Conservation (phyloP, 495 filamentous ascomycete species). For the Apiosordaria backusii region DNA sequence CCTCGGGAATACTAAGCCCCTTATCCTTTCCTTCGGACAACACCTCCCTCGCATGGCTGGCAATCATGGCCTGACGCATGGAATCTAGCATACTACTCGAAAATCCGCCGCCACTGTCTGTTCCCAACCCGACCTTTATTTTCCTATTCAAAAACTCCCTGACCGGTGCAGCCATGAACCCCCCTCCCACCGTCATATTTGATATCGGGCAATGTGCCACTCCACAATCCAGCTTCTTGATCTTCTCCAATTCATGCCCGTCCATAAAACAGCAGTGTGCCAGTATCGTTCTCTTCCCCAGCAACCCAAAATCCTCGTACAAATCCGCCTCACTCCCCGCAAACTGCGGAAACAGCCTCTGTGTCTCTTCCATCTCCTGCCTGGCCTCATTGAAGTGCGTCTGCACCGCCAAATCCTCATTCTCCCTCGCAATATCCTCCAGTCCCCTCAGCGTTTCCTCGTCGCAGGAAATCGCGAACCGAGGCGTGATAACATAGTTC, state of each 20-base stretch:
- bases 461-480: conserved; percentile 61
- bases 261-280: conserved; percentile 60
- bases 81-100: conserved; percentile 56
- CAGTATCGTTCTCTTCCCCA: conserved; percentile 55
- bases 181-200: conserved; percentile 59
- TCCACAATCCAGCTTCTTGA: conserved; percentile 50
- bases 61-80: conserved; percentile 59
- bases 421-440: conserved; percentile 46
- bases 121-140: conserved; percentile 64
- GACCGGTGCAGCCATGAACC: conserved; percentile 59
- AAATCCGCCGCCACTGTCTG: conserved; percentile 65
- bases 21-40: conserved; percentile 46
- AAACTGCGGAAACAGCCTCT: conserved; percentile 51
- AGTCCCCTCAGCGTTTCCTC: conserved; percentile 50
- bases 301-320: conserved; percentile 51
- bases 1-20: conserved; percentile 49
- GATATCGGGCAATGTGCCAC: conserved; percentile 62
- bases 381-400: conserved; percentile 62
- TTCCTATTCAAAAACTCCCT: conserved; percentile 53
- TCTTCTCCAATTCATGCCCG: conserved; percentile 49
- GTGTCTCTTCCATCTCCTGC: conserved; percentile 53
- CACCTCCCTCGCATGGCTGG: conserved; percentile 53
- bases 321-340: conserved; percentile 50
- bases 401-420: conserved; percentile 57
- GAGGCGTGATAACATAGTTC: conserved; percentile 58